Evolutionary conservation across 257 asterid species (phyloP).

Genomic region (Lavandula angustifolia): DNA sequence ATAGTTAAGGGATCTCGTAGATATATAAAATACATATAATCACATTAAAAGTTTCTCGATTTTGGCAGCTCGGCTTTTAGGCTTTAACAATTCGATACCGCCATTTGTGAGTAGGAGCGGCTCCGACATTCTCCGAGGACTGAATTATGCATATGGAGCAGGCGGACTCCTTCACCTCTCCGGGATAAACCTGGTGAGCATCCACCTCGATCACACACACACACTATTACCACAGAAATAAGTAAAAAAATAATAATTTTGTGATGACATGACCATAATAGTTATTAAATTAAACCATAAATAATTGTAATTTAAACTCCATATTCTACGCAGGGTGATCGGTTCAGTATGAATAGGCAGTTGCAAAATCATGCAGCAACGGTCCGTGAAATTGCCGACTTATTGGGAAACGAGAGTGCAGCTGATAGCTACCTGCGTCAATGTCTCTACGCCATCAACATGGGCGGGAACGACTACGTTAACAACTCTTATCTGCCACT

Average conservation of each 20-base stretch:
- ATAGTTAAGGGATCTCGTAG: too few relatives aligned
- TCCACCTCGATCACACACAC: too few relatives aligned
- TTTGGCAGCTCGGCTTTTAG: constrained; percentile 38
- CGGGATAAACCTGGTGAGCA: constrained; percentile 35
- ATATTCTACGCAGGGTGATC: constrained; percentile 34
- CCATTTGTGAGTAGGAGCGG: constrained; percentile 45
- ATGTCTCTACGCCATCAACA: constrained; percentile 47
- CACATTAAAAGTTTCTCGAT: background rate
- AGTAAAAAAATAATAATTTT: too few relatives aligned
- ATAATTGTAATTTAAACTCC: too few relatives aligned
- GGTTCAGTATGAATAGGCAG: constrained; percentile 32
- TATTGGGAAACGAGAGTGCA: constrained; percentile 18
- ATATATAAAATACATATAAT: too few relatives aligned
- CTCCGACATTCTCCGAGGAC: constrained; percentile 36
- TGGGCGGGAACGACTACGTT: constrained; percentile 64
- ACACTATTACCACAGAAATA: background rate
- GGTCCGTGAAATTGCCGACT: background rate
- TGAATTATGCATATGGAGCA: constrained; percentile 52
- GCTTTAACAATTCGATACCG: constrained; percentile 37
- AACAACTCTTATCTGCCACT: constrained; percentile 55
- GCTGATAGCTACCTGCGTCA: constrained; percentile 31
- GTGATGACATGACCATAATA: too few relatives aligned
- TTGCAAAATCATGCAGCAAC: constrained; percentile 32
- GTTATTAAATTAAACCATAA: too few relatives aligned
- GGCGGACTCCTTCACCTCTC: constrained; percentile 46